A percentile compares a stretch with the other conserved stretches of the same genome.
phyloP scores from a whole-genome alignment of 768 basidiomycete genomes.

The Nidula microcarpa region DNA sequence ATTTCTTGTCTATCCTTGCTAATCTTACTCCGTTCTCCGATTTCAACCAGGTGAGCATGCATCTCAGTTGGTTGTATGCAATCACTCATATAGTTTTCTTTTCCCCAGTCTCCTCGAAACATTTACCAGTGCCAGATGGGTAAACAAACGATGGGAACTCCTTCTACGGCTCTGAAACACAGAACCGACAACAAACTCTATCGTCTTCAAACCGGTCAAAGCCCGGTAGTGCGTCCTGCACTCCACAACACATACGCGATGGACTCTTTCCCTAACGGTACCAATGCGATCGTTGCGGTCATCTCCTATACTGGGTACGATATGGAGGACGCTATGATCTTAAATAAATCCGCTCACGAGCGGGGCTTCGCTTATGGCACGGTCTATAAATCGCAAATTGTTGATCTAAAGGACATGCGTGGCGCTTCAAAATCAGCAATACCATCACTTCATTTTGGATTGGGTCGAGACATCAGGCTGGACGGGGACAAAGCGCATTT shows the following conservation, averaged over 20 bases:
- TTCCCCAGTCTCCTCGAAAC: constrained; percentile 74
- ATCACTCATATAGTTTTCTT: constrained; percentile 2
- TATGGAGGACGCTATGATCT: constrained; percentile 99
- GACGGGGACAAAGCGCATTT: constrained; percentile 40
- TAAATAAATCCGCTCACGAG: constrained; percentile 98
- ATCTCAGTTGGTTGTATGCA: constrained; percentile 8
- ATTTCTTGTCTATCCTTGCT: constrained; percentile 93
- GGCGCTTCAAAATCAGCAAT: constrained; percentile 57
- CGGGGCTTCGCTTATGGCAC: constrained; percentile 97
- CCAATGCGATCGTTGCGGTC: constrained; percentile 98
- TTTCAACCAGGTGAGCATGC: constrained; percentile 83
- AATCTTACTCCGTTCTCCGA: constrained; percentile 99
- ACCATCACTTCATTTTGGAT: constrained; percentile 86
- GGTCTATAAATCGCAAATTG: constrained; percentile 90
- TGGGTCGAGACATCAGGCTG: constrained; percentile 70
- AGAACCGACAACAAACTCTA: constrained; percentile 99
- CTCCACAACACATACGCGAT: constrained; percentile 95
- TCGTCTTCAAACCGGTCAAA: constrained; percentile 92
- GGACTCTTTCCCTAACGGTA: constrained; percentile 98
- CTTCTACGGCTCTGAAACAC: constrained; percentile 85
- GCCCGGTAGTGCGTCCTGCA: constrained; percentile 87
- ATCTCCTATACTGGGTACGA: constrained; percentile 99
- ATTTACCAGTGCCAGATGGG: constrained; percentile 99
- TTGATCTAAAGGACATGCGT: constrained; percentile 81
- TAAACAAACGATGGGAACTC: constrained; percentile 99